phyloP scores from a whole-genome alignment of 768 basidiomycete genomes.

The Lyophyllum decastes region DNA sequence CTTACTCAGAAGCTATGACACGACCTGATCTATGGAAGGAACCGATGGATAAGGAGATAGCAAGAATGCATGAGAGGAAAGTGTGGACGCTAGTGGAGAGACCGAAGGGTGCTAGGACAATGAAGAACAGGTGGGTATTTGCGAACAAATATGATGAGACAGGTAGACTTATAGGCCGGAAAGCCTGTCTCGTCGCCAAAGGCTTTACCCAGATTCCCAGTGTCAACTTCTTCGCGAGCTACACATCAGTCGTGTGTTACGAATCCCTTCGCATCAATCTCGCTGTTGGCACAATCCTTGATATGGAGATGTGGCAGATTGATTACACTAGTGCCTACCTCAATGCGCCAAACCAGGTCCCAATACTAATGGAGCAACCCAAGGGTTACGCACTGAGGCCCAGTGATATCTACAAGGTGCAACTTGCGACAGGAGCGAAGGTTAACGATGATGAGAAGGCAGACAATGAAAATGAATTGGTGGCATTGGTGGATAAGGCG shows the following conservation, averaged over 20 bases:
- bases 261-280: conserved; percentile 5
- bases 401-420: conserved; percentile 1
- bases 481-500: neutral
- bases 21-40: neutral
- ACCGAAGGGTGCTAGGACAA: neutral
- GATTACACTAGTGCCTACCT: conserved; percentile 19
- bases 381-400: too few species aligned
- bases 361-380: neutral
- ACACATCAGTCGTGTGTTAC: conserved; percentile 8
- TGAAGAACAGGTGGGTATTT: neutral
- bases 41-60: conserved; percentile 2
- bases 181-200: neutral
- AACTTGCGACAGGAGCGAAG: neutral
- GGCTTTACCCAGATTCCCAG: conserved; percentile 19
- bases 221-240: conserved; percentile 23
- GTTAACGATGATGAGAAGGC: neutral
- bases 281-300: neutral
- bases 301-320: conserved; percentile 28
- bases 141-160: too few species aligned
- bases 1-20: neutral
- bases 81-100: conserved; percentile 3
- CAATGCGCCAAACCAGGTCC: conserved; percentile 9
- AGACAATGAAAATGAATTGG: conserved; percentile 9
- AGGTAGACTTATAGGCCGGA: neutral
- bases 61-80: neutral